Evolutionary conservation across 2,329 filamentous ascomycete genomes (phyloP).

Genomic region (Paracoccidioides lutzii): DNA sequence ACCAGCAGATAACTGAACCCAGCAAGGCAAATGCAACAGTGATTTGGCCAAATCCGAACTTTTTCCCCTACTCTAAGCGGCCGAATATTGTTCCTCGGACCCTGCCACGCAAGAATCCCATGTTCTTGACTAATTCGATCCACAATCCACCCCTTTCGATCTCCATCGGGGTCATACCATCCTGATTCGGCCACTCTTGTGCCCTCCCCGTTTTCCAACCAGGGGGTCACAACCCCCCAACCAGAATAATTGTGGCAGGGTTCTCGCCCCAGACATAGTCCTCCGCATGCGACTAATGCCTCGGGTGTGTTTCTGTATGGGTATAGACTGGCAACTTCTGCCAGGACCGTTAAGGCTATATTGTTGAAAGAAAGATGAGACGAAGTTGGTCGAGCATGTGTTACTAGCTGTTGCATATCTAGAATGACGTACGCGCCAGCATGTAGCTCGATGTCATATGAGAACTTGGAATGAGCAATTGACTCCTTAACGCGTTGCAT

Average conservation of each 20-base stretch:
- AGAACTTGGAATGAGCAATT: slow-evolving; percentile 7
- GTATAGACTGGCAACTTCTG: slow-evolving; percentile 57
- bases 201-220: slow-evolving; percentile 28
- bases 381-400: slow-evolving; percentile 41
- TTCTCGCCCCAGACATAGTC: slow-evolving; percentile 57
- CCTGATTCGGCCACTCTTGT: background rate
- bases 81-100: slow-evolving; percentile 32
- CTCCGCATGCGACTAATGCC: slow-evolving; percentile 54
- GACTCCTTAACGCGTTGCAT: slow-evolving; percentile 7
- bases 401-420: slow-evolving; percentile 66
- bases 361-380: slow-evolving; percentile 28
- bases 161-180: slow-evolving; percentile 16
- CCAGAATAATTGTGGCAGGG: slow-evolving; percentile 56
- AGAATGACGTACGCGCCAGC: slow-evolving; percentile 63
- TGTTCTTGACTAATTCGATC: slow-evolving; percentile 64
- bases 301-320: slow-evolving; percentile 40
- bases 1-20: slow-evolving; percentile 61
- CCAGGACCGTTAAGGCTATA: slow-evolving; percentile 55
- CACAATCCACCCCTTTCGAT: slow-evolving; percentile 47
- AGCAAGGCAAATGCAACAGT: slow-evolving; percentile 61
- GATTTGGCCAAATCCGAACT: slow-evolving; percentile 63
- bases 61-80: slow-evolving; percentile 49
- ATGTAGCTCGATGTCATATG: slow-evolving; percentile 50
- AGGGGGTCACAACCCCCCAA: slow-evolving; percentile 55
- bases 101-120: slow-evolving; percentile 52